Conservation (phyloP, 2,329 filamentous ascomycete genomes). For the Zasmidium citrigriseum region DNA sequence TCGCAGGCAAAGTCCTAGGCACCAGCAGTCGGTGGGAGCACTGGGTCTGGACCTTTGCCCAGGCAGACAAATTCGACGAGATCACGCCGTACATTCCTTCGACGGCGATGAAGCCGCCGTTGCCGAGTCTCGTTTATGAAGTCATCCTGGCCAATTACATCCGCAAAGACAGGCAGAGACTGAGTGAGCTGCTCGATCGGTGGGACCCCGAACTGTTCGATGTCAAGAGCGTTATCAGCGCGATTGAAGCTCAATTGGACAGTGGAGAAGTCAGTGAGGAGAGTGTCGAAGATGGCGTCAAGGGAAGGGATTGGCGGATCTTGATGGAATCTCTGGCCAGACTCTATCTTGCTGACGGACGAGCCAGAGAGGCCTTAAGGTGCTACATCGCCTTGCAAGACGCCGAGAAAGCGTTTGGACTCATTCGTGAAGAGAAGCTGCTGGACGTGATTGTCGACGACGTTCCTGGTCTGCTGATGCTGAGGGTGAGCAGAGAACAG, state of each 20-base stretch:
- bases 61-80: constrained; percentile 82
- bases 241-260: constrained; percentile 79
- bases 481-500: constrained; percentile 76
- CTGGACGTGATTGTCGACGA: constrained; percentile 87
- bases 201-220: constrained; percentile 89
- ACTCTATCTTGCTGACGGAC: constrained; percentile 78
- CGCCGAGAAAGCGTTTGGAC: constrained; percentile 80
- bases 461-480: constrained; percentile 81
- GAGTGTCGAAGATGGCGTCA: constrained; percentile 70
- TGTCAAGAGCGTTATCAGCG: constrained; percentile 69
- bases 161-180: constrained; percentile 69
- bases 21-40: constrained; percentile 87
- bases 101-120: constrained; percentile 72
- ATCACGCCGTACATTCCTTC: constrained; percentile 83
- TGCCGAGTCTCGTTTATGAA: constrained; percentile 84
- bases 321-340: constrained; percentile 85
- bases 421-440: constrained; percentile 88
- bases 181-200: constrained; percentile 75
- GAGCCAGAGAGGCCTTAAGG: constrained; percentile 78
- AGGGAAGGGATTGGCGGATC: constrained; percentile 77
- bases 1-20: constrained; percentile 80
- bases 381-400: constrained; percentile 91
- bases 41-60: constrained; percentile 91
- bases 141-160: constrained; percentile 88
- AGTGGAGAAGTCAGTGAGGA: constrained; percentile 74